These are phyloP conservation scores for Trypanosoma scelopori DNA, from an alignment of 208 protist species.

Conservation along the genomic window DNA sequence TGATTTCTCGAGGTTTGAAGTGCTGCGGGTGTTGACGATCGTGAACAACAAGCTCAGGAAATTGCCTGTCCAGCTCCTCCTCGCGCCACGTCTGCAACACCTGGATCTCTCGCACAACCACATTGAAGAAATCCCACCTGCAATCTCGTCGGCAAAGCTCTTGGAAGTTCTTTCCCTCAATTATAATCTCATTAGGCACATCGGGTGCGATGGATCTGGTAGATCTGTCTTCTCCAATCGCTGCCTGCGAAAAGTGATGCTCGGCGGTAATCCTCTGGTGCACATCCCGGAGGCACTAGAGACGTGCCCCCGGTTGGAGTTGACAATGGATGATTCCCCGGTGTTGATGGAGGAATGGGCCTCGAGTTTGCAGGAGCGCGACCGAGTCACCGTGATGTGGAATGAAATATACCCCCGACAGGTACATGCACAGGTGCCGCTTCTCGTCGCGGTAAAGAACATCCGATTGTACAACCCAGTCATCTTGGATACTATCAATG, in stretches of 20 bases:
- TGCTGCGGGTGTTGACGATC: constrained; percentile 58
- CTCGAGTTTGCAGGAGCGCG: constrained; percentile 17
- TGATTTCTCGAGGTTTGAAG: constrained; percentile 40
- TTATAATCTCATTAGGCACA: constrained; percentile 55
- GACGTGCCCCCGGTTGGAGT: constrained; percentile 52
- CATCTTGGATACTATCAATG: constrained; percentile 14
- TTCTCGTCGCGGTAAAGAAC: constrained; percentile 17
- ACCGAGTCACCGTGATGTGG: constrained; percentile 58
- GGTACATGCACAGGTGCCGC: constrained; percentile 4
- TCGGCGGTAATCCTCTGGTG: constrained; percentile 67
- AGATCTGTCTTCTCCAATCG: constrained; percentile 58
- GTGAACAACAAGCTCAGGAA: constrained; percentile 48
- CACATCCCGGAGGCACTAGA: constrained; percentile 52
- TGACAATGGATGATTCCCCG: constrained; percentile 74
- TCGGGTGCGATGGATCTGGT: constrained; percentile 31
- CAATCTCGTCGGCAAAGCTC: constrained; percentile 33
- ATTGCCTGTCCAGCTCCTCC: constrained; percentile 64
- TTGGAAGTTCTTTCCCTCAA: constrained; percentile 67
- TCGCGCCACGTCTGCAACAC: constrained; percentile 49
- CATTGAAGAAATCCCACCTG: constrained; percentile 51
- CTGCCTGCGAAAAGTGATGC: constrained; percentile 60
- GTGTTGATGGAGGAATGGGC: constrained; percentile 70
- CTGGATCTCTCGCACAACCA: constrained; percentile 78
- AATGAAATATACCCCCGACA: constrained; percentile 73
- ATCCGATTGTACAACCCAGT: constrained; percentile 13